phyloP scores from a whole-genome alignment of 2,329 filamentous ascomycete species.

The Cercospora zeina region DNA sequence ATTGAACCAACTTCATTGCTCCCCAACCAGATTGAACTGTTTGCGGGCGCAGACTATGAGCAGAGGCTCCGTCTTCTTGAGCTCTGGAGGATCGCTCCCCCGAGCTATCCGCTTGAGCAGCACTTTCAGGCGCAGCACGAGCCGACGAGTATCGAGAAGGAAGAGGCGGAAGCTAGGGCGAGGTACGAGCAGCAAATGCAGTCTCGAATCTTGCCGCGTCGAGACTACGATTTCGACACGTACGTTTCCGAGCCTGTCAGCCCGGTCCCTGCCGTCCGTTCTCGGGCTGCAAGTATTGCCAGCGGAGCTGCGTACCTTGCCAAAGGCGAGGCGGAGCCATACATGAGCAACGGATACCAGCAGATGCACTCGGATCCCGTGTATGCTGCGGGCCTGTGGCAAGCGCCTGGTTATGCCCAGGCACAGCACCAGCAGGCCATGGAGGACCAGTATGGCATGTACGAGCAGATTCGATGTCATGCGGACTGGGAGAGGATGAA shows the following conservation, averaged over 20 bases:
- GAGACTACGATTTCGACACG: conserved; percentile 35
- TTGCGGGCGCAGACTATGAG: conserved; percentile 69
- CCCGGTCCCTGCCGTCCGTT: conserved; percentile 35
- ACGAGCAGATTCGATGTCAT: conserved; percentile 55
- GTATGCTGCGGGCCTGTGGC: conserved; percentile 54
- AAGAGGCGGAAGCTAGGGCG: conserved; percentile 57
- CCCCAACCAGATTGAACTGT: conserved; percentile 73
- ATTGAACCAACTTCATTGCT: conserved; percentile 71
- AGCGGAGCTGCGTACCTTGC: conserved; percentile 22
- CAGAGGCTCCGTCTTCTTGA: conserved; percentile 76
- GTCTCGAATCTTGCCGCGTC: conserved; percentile 17
- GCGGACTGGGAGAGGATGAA: conserved; percentile 48
- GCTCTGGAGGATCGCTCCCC: conserved; percentile 80
- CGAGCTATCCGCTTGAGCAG: conserved; percentile 51
- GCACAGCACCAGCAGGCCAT: conserved; percentile 51
- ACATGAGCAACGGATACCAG: conserved; percentile 81
- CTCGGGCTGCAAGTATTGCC: conserved; percentile 36
- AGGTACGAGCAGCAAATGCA: conserved; percentile 53
- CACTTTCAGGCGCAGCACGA: conserved; percentile 58
- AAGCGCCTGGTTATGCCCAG: conserved; percentile 38
- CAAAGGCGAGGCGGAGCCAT: conserved; percentile 64
- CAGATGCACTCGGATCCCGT: conserved; percentile 63
- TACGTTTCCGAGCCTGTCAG: conserved; percentile 32
- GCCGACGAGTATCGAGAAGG: conserved; percentile 56
- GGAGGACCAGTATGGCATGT: conserved; percentile 68